These are phyloP conservation scores for Sarcocystis neurona DNA, from an alignment of 169 alveolate species.

Conservation along the genomic window DNA sequence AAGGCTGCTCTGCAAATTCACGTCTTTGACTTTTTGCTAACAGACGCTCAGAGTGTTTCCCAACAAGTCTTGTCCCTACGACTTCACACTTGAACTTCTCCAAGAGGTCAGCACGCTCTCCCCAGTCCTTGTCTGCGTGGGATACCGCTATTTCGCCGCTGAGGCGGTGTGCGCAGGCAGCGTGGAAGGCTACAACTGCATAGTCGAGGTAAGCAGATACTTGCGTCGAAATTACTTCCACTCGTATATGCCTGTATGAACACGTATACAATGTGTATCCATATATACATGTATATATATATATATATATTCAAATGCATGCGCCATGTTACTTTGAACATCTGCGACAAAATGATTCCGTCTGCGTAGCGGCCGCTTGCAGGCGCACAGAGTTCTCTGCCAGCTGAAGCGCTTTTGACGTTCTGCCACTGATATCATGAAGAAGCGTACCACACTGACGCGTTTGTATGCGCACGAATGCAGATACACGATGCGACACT, in stretches of 20 bases:
- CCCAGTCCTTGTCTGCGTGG: slow-evolving; percentile 23
- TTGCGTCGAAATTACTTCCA: too few species aligned
- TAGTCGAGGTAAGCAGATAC: slow-evolving; percentile 9
- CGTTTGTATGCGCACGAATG: too few species aligned
- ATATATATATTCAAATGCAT: too few species aligned
- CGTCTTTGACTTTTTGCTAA: background rate
- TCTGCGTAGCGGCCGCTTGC: background rate
- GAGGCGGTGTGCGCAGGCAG: slow-evolving; percentile 29
- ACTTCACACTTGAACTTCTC: background rate
- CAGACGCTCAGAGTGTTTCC: background rate
- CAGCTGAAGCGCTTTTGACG: background rate
- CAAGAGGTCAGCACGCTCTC: background rate
- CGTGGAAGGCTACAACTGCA: background rate
- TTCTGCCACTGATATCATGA: background rate
- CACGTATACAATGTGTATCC: background rate
- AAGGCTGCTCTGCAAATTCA: background rate
- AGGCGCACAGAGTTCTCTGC: background rate
- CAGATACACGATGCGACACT: too few species aligned
- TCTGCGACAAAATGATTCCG: background rate
- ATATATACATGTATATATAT: too few species aligned
- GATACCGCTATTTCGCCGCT: background rate
- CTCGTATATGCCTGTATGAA: too few species aligned
- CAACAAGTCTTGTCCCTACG: background rate
- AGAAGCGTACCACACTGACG: background rate
- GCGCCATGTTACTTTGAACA: background rate